Base-by-base conservation (phyloP, 257 asterid genomes). In the Solanum appendiculatum region DNA sequence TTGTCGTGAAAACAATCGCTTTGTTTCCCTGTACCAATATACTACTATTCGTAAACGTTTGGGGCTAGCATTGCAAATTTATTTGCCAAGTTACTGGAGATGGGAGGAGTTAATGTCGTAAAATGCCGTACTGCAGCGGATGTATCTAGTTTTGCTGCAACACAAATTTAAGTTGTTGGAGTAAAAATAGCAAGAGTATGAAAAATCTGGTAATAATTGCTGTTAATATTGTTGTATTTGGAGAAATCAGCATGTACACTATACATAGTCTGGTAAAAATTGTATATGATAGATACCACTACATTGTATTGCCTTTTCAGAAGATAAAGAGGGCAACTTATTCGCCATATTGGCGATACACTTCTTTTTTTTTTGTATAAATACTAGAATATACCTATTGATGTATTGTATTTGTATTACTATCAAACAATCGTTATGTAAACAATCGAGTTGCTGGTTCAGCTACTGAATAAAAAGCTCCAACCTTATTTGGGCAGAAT, bases 1-100 rank as follows among this genome's bases (percentile, higher is more conserved):
- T 78, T 89, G 86, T 88, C 92, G 51, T 91, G 86, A 91, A 82
- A 25, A 33, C 36, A 84, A 64, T 29, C 73, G 69, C 51, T 40
- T 18, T 73, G 54, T 48, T 15, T 60, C 39, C 39, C 48, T 39
- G 74, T 42, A 34, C 39, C 72, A 69, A 80, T 39, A 25, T 21
- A 18, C 85, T 81, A 20, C 12, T 29, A 81, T 81, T 48, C 29
- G 11, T 25, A 81, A 34, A 46, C 29, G 85, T 27, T 44, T 14
- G 84, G 15, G 64, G 25, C 20, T 48, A 81, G 16, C 3, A 21
- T 46, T 81, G 44, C 84, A 44, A 80, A 80, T 80, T 46, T 80
- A 8, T 29, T 5, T 80, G 18, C 84, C 84, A 44, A 81, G 6
- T 18, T 7, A 48, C 42, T 29, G 29, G 85, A 44, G 85, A 80